Conservation (phyloP, 352 stramenopile genomes). For the Globisporangium polare region DNA sequence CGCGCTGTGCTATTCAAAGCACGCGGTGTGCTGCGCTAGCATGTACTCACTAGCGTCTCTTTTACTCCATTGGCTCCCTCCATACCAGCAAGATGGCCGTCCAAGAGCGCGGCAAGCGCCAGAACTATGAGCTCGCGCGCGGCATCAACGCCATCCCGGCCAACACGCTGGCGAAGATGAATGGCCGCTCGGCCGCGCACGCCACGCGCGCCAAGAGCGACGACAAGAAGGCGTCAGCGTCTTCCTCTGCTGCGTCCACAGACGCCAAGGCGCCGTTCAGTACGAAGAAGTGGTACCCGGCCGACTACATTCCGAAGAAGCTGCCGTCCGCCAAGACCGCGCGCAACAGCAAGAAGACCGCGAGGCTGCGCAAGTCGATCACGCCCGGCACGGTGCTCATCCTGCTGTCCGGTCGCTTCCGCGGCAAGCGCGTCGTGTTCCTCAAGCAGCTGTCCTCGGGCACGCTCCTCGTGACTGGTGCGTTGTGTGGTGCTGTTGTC, state of each 20-base stretch:
- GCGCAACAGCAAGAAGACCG: slow-evolving; percentile 83
- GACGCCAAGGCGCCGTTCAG: slow-evolving; percentile 25
- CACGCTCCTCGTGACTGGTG: slow-evolving; percentile 95
- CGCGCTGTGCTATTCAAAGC: no score
- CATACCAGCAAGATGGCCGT: slow-evolving; percentile 9
- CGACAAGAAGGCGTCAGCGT: slow-evolving; percentile 59
- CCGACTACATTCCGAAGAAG: slow-evolving; percentile 70
- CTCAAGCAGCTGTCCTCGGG: slow-evolving; percentile 97
- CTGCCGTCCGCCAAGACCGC: slow-evolving; percentile 72
- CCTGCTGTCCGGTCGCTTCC: slow-evolving; percentile 96
- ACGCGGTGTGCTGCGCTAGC: neutral
- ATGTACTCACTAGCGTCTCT: neutral
- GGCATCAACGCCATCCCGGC: slow-evolving; percentile 75
- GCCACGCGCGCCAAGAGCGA: slow-evolving; percentile 48
- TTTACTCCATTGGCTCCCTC: no score
- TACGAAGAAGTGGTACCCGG: slow-evolving; percentile 78
- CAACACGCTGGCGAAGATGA: slow-evolving; percentile 58
- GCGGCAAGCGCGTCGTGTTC: slow-evolving; percentile 98
- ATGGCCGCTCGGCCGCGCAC: slow-evolving; percentile 29
- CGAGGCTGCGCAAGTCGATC: slow-evolving; percentile 95
- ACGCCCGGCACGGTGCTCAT: slow-evolving; percentile 97
- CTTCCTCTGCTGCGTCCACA: neutral
- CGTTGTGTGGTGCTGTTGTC: slow-evolving; percentile 19
- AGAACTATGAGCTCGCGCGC: slow-evolving; percentile 69
- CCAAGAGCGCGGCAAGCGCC: slow-evolving; percentile 24